phyloP scores from a whole-genome alignment of 2,329 filamentous ascomycete species.

The Pseudogymnoascus pannorum region DNA sequence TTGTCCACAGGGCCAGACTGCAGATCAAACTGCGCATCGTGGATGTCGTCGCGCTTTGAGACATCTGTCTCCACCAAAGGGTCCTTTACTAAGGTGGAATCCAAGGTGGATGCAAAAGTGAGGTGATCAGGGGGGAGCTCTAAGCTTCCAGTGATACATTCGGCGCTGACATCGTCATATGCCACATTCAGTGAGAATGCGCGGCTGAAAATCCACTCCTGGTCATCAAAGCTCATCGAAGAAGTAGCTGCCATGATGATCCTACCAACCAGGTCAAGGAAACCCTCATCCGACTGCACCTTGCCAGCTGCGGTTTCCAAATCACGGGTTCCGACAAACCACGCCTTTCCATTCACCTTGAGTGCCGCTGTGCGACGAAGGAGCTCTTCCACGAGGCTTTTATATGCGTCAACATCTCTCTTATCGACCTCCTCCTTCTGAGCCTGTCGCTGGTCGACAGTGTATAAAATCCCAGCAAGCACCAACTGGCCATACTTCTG shows the following conservation, averaged over 20 bases:
- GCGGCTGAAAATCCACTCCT: background rate
- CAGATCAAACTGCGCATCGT: background rate
- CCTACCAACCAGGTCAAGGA: constrained; percentile 19
- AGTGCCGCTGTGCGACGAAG: background rate
- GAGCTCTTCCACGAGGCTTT: background rate
- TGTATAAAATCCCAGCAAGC: background rate
- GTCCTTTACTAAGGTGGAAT: background rate
- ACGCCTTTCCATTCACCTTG: background rate
- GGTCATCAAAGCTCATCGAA: background rate
- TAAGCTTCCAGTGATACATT: background rate
- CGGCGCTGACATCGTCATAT: background rate
- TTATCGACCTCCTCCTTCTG: background rate
- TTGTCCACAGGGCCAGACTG: background rate
- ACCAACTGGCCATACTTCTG: background rate
- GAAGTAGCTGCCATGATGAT: constrained; percentile 13
- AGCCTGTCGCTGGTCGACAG: background rate
- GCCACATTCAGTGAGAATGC: background rate
- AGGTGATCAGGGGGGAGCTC: background rate
- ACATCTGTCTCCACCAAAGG: background rate
- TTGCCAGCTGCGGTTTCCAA: background rate
- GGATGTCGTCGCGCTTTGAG: background rate
- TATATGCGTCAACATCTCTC: background rate
- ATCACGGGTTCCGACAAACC: background rate
- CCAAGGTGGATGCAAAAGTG: background rate
- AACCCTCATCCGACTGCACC: constrained; percentile 9